These are phyloP conservation scores for Inonotus hispidus DNA, from an alignment of 1,284 basidiomycete genomes.

Conservation along the genomic window DNA sequence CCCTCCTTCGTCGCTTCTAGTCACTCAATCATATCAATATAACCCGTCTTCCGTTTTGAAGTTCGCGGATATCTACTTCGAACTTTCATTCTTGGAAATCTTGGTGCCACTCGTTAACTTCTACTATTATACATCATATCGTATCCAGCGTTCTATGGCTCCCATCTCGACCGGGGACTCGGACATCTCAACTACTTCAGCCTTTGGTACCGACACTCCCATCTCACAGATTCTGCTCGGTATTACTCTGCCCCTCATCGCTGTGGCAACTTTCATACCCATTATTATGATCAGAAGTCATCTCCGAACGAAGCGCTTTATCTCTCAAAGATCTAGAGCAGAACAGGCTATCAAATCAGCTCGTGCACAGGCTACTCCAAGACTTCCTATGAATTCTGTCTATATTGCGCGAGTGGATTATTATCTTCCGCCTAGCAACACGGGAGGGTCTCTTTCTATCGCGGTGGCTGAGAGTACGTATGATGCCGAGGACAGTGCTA, in stretches of 20 bases:
- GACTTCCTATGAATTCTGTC: conserved; percentile 9
- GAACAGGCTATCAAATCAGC: not conserved
- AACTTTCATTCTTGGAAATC: not conserved
- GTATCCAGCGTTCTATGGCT: not conserved
- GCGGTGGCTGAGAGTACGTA: not conserved
- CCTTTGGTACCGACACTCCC: not conserved
- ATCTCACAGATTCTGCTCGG: conserved; percentile 7
- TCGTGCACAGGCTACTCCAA: not conserved
- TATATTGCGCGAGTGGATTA: conserved; percentile 17
- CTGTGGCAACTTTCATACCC: conserved; percentile 10
- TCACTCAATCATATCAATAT: not conserved
- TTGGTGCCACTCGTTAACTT: not conserved
- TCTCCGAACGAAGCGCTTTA: not conserved
- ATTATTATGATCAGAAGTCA: conserved; percentile 11
- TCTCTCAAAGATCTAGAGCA: not conserved
- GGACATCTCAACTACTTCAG: not conserved
- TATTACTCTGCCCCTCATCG: conserved; percentile 8
- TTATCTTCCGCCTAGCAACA: conserved; percentile 11
- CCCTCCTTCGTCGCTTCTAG: not conserved
- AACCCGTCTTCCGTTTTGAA: not conserved
- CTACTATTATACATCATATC: too few species aligned
- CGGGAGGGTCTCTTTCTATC: not conserved
- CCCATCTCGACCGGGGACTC: not conserved
- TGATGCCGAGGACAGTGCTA: not conserved
- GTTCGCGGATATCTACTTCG: not conserved